A percentile compares a stretch with the other conserved stretches of the same genome.
Evolutionary conservation across 331 rosid genomes (phyloP).

Genomic region (Quercus phellos): DNA sequence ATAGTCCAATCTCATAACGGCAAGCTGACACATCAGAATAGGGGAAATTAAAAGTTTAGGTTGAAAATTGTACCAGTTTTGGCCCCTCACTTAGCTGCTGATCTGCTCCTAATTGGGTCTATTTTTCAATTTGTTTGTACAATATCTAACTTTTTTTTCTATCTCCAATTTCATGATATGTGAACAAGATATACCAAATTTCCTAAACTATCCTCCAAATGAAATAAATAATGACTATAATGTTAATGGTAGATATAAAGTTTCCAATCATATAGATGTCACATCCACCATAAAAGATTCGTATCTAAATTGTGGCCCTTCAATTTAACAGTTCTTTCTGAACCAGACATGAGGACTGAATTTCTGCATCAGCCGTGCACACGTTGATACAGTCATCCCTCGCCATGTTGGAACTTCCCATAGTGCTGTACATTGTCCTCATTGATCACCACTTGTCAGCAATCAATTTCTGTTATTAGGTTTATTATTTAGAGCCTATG

Average conservation of each 20-base stretch:
- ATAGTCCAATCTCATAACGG: background rate
- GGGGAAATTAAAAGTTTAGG: background rate
- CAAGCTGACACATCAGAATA: background rate
- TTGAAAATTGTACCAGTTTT: background rate
- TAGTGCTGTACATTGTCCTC: background rate
- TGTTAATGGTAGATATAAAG: background rate
- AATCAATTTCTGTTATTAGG: background rate
- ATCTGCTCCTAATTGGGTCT: no score
- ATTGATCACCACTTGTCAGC: background rate
- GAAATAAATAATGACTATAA: background rate
- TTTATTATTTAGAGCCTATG: background rate
- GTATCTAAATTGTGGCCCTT: background rate
- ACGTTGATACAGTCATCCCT: background rate
- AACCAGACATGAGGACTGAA: slow-evolving; percentile 4
- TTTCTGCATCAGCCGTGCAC: slow-evolving; percentile 5
- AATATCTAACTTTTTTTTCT: no score
- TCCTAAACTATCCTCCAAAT: background rate
- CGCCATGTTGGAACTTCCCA: slow-evolving; percentile 5
- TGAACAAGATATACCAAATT: background rate
- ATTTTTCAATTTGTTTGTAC: no score
- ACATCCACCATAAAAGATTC: background rate
- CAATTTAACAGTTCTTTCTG: no score
- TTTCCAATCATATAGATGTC: background rate
- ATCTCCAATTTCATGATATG: background rate
- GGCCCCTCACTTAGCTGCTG: background rate